phyloP scores from a whole-genome alignment of 192 early-diverging fungal species.

The Coemansia reversa region DNA sequence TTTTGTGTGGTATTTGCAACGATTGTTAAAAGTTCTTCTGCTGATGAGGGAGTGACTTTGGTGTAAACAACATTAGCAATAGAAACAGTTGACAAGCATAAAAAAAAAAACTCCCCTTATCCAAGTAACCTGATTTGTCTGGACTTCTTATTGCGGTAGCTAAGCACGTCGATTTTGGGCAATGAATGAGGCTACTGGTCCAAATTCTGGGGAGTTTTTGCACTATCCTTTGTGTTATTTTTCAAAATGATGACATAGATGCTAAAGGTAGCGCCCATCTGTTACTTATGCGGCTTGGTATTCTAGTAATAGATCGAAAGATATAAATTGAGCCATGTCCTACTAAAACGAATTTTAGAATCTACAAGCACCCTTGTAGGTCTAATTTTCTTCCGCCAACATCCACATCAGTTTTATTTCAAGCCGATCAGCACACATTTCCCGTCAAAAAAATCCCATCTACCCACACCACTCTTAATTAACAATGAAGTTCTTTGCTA shows the following conservation, averaged over 20 bases:
- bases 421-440: not conserved
- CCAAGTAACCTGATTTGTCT: not conserved
- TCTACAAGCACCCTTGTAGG: not conserved
- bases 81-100: not conserved
- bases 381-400: not conserved
- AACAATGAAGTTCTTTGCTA: constrained; percentile 33
- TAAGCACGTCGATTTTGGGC: not conserved
- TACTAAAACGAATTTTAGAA: not conserved
- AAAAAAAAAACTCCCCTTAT: too few species aligned
- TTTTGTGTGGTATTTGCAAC: not conserved
- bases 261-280: not conserved
- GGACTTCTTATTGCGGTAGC: not conserved
- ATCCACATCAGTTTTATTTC: not conserved
- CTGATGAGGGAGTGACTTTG: not conserved
- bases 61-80: constrained; percentile 1
- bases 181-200: not conserved
- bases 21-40: not conserved
- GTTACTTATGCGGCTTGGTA: not conserved
- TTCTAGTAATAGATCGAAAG: not conserved
- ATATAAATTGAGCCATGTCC: not conserved
- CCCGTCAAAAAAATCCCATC: too few species aligned
- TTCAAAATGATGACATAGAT: not conserved
- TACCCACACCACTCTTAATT: not conserved
- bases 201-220: not conserved
- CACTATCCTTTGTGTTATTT: not conserved